A percentile compares a stretch with the other conserved stretches of the same genome.
phyloP scores from a whole-genome alignment of 163 green algal genomes.

The Coccomyxa subellipsoidea region DNA sequence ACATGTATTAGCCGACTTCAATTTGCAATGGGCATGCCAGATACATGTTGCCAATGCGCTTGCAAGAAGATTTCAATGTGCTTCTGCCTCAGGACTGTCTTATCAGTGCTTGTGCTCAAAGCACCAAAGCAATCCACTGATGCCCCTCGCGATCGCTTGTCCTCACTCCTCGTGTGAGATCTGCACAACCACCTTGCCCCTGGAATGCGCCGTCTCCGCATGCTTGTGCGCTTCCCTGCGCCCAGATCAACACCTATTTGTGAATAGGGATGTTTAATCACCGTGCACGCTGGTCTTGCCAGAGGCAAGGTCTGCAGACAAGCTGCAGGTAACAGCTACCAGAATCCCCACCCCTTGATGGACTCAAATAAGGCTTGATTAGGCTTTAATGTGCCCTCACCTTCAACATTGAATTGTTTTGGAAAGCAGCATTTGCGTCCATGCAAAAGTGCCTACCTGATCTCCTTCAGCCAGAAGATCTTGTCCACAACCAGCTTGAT shows the following conservation, averaged over 20 bases:
- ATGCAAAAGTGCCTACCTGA: neutral
- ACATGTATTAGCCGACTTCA: too few species aligned
- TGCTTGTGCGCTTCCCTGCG: neutral
- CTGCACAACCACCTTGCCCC: conserved; percentile 2
- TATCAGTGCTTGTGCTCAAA: too few species aligned
- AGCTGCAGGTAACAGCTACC: neutral
- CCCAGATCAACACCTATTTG: neutral
- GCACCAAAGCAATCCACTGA: too few species aligned
- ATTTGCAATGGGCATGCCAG: too few species aligned
- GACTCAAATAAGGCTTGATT: neutral
- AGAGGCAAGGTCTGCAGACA: too few species aligned
- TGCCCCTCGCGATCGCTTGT: too few species aligned
- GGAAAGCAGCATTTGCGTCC: neutral
- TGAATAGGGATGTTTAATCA: neutral
- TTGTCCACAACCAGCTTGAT: conserved; percentile 10
- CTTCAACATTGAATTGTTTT: neutral
- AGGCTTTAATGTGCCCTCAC: too few species aligned
- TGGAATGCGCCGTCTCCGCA: neutral
- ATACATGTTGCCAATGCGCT: too few species aligned
- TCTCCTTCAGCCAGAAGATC: neutral
- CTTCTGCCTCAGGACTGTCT: too few species aligned
- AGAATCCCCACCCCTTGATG: neutral
- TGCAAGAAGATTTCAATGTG: too few species aligned
- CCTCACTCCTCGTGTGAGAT: neutral
- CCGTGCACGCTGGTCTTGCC: too few species aligned